Base-by-base conservation (phyloP, 2,329 filamentous ascomycete genomes). In the Rhytidhysteron rufulum region DNA sequence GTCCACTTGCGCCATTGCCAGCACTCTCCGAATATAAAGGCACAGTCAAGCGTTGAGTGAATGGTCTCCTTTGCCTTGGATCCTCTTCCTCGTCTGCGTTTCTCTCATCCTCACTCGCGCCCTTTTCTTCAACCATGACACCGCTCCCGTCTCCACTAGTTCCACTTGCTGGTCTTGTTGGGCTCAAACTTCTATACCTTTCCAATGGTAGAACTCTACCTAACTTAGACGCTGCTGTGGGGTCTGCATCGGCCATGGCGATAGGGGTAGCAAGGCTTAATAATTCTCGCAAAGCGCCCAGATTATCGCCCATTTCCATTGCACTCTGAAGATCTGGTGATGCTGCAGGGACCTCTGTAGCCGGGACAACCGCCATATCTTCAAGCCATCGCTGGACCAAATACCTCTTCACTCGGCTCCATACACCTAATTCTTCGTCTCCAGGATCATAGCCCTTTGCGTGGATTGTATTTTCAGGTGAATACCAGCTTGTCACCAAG, bases 401-500 rank as follows among this genome's bases (percentile, higher is more conserved):
- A 22, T 50, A 54, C 9, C 63, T 58, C 44, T 72, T 71, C 20
- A 65, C 43, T 17, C 61, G 59, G 4, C 57, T 64, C 56, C 62
- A 62, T 1, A 52, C 46, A 2, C 69, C 65, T 9, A 73, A 58
- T 22, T 68, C 65, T n/a, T 66, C 57, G 18, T 58, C 56, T 2
- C 54, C 61, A 0, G 56, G 46, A 24, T 66, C 54, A 10, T 62
- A 55, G 19, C 40, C 50, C 33, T 51, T 58, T 9, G 58, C 57
- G 15, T 48, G 50, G 33, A 66, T 69, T 3, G 69, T 71, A 38
- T 58, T 67, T 18, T 66, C 64, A 1, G 60, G 60, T 21, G 58
- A 53, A 47, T 73, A 73, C 72, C 75, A 78, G 4, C 48, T 49
- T 4, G 58, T 65, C 5, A 78, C 57, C 2, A 77, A 50, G 3